phyloP scores from a whole-genome alignment of 352 stramenopile species.

The Phytophthora lateralis region DNA sequence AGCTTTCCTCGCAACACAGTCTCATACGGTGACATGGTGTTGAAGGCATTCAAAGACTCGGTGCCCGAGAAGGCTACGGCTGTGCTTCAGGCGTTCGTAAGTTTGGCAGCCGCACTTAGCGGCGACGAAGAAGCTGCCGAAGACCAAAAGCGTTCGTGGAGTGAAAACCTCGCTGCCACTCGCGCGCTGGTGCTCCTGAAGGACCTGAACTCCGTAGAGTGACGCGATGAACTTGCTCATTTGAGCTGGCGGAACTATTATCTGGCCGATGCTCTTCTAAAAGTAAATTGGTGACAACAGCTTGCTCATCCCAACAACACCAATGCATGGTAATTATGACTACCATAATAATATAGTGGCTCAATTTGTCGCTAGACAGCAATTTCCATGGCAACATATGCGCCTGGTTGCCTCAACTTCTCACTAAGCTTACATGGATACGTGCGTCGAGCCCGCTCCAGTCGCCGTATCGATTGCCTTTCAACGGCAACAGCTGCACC shows the following conservation, averaged over 20 bases:
- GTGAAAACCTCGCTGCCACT: constrained; percentile 29
- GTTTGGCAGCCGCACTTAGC: constrained; percentile 14
- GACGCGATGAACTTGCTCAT: constrained; percentile 8
- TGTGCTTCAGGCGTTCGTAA: constrained; percentile 38
- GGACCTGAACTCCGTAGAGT: constrained; percentile 39
- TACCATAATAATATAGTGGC: no score
- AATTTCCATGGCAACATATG: constrained; percentile 15
- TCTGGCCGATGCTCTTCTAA: background rate
- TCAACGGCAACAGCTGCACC: constrained; percentile 26
- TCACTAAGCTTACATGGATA: background rate
- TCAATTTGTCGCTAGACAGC: background rate
- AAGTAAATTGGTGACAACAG: no score
- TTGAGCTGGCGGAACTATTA: background rate
- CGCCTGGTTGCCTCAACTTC: background rate
- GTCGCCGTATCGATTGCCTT: constrained; percentile 20
- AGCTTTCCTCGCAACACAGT: constrained; percentile 50
- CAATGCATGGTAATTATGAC: no score
- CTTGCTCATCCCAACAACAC: no score
- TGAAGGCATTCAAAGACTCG: constrained; percentile 46
- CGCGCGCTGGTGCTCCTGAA: constrained; percentile 48
- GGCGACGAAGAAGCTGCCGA: constrained; percentile 16
- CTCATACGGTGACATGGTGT: constrained; percentile 42
- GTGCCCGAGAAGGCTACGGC: constrained; percentile 42
- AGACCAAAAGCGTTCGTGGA: constrained; percentile 25
- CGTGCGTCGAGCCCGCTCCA: constrained; percentile 8